phyloP scores from a whole-genome alignment of 768 basidiomycete species.

The Amanita thiersii region DNA sequence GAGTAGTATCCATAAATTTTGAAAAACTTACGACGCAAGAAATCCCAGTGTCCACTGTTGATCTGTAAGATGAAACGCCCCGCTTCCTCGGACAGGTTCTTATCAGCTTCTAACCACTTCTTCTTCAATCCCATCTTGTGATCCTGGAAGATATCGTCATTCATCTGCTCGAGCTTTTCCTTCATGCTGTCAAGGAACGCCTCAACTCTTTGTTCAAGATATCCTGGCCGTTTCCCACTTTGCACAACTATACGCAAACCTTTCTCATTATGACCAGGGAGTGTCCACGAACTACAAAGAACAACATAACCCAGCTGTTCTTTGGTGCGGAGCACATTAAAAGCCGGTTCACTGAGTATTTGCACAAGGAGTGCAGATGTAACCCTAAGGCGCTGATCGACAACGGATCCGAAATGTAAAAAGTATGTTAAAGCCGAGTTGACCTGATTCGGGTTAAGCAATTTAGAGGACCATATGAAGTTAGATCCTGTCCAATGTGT shows the following conservation, averaged over 20 bases:
- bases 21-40: conserved; percentile 61
- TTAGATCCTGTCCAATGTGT: conserved; percentile 50
- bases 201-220: conserved; percentile 84
- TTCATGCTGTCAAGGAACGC: conserved; percentile 78
- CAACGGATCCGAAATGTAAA: conserved; percentile 64
- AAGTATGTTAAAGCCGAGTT: conserved; percentile 88
- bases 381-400: conserved; percentile 58
- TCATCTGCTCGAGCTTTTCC: conserved; percentile 58
- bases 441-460: conserved; percentile 78
- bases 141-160: conserved; percentile 61
- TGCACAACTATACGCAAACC: conserved; percentile 84
- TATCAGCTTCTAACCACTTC: conserved; percentile 78
- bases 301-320: conserved; percentile 97
- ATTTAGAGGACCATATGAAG: conserved; percentile 51
- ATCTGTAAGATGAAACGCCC: conserved; percentile 64
- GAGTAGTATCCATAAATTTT: neutral
- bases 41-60: conserved; percentile 78
- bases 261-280: conserved; percentile 58
- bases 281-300: conserved; percentile 43
- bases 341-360: conserved; percentile 86
- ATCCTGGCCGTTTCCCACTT: conserved; percentile 72
- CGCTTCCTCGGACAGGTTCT: conserved; percentile 82
- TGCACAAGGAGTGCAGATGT: conserved; percentile 67
- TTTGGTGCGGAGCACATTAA: conserved; percentile 84
- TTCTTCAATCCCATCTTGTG: conserved; percentile 73